Percentiles rank a stretch among this genome's conserved stretches.
phyloP scores from a whole-genome alignment of 768 basidiomycete species.

The Termitomyces sp. region DNA sequence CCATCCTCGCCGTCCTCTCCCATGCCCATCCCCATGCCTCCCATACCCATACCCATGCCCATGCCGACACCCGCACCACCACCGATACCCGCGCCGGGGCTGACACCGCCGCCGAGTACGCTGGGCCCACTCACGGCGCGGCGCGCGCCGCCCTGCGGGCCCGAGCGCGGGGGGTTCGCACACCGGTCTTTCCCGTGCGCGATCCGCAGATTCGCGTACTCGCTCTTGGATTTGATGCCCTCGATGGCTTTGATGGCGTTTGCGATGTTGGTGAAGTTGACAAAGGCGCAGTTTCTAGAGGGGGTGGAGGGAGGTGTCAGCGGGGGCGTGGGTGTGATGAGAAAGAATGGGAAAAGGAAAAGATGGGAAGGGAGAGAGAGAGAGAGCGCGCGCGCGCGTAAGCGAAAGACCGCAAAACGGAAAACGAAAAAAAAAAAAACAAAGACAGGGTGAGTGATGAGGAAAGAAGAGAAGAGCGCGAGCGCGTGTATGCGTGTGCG shows the following conservation, averaged over 20 bases:
- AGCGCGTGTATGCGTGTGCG: no score
- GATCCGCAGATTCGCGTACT: constrained; percentile 85
- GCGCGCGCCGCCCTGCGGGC: constrained; percentile 59
- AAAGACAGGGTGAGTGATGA: no score
- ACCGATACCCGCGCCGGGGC: no score
- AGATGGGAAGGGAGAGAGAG: no score
- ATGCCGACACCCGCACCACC: neutral
- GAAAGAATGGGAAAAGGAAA: no score
- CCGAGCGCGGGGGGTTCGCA: constrained; percentile 86
- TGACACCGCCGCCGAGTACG: no score
- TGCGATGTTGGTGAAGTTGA: constrained; percentile 92
- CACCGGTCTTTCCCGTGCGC: constrained; percentile 96
- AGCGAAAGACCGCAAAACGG: no score
- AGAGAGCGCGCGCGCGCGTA: no score
- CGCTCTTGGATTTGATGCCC: constrained; percentile 84
- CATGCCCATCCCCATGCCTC: constrained; percentile 20
- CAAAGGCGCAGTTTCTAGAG: constrained; percentile 86
- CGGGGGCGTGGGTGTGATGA: no score
- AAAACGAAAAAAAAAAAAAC: neutral
- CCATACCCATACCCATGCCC: neutral
- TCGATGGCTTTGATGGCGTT: constrained; percentile 99
- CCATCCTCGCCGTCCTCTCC: constrained; percentile 30
- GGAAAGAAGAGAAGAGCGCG: no score
- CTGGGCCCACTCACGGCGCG: constrained; percentile 18
- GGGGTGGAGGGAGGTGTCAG: no score